Evolutionary conservation across 805 yeast species (phyloP).

Genomic region (Candida koratica): DNA sequence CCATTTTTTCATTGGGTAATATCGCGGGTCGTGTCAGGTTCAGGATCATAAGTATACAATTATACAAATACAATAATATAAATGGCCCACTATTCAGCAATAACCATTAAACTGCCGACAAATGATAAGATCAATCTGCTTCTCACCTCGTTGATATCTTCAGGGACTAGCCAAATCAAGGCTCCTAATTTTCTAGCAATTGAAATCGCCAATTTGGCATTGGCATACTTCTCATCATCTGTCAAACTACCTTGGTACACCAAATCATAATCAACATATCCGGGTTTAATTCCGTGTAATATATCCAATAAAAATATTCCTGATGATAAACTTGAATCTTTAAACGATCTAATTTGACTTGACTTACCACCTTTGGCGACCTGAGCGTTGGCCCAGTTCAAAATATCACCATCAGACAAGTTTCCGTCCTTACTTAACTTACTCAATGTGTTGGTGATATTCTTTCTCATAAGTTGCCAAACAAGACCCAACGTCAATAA

Average conservation of each 20-base stretch:
- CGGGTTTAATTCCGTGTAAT: slow-evolving; percentile 91
- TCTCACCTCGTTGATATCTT: slow-evolving; percentile 95
- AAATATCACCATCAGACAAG: slow-evolving; percentile 77
- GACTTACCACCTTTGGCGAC: slow-evolving; percentile 81
- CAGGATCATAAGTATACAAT: neutral
- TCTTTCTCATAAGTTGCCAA: slow-evolving; percentile 98
- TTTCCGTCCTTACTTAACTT: slow-evolving; percentile 65
- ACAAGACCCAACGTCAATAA: slow-evolving; percentile 87
- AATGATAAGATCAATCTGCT: slow-evolving; percentile 89
- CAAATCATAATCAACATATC: slow-evolving; percentile 93
- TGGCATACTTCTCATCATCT: slow-evolving; percentile 85
- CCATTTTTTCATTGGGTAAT: slow-evolving; percentile 11
- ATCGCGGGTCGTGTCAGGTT: slow-evolving; percentile 2
- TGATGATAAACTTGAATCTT: slow-evolving; percentile 69
- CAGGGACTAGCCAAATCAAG: slow-evolving; percentile 99
- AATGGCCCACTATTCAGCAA: slow-evolving; percentile 18
- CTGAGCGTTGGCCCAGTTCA: slow-evolving; percentile 90
- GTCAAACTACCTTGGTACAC: slow-evolving; percentile 63
- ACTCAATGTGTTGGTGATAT: slow-evolving; percentile 79
- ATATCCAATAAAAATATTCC: slow-evolving; percentile 87
- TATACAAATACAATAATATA: slow-evolving; percentile 6
- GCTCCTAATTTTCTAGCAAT: slow-evolving; percentile 98
- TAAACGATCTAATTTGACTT: slow-evolving; percentile 73
- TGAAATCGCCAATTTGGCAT: slow-evolving; percentile 95
- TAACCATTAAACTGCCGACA: slow-evolving; percentile 87